Conservation (phyloP, 495 filamentous ascomycete species). For the Aspergillus ostianus region DNA sequence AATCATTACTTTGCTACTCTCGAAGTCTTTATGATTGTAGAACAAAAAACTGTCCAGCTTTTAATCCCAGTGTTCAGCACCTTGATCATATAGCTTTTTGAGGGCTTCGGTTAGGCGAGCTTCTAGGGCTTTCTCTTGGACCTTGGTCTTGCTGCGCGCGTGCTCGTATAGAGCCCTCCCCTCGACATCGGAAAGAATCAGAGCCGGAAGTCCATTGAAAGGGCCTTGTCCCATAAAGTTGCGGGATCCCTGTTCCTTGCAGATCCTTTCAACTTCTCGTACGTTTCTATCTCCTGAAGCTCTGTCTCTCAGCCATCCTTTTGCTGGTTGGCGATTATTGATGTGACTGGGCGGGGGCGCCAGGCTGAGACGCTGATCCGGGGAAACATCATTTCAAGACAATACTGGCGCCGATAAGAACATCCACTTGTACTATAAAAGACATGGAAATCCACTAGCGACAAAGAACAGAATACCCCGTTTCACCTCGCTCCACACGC, state of each 20-base stretch:
- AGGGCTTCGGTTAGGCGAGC: slow-evolving; percentile 4
- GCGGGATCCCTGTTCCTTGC: slow-evolving; percentile 11
- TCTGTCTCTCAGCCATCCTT: slow-evolving; percentile 11
- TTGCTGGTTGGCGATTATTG: slow-evolving; percentile 15
- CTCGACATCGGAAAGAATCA: slow-evolving; percentile 11
- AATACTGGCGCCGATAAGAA: no score
- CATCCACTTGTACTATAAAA: no score
- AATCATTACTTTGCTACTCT: slow-evolving; percentile 9
- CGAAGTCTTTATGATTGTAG: slow-evolving; percentile 1
- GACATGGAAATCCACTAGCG: no score
- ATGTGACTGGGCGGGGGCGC: no score
- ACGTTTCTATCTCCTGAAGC: slow-evolving; percentile 1
- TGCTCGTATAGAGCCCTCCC: slow-evolving; percentile 7
- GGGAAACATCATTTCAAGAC: no score
- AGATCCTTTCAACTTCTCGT: slow-evolving; percentile 9
- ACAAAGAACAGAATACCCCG: no score
- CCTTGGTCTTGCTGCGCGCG: slow-evolving; percentile 4
- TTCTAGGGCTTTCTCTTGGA: slow-evolving; percentile 5
- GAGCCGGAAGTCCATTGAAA: slow-evolving; percentile 13
- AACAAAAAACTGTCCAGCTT: slow-evolving; percentile 17
- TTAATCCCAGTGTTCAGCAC: slow-evolving; percentile 12
- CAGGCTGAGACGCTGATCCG: no score
- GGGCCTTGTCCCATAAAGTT: slow-evolving; percentile 10
- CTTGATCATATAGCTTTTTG: slow-evolving; percentile 8
- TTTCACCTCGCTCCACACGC: no score